A percentile compares a stretch with the other conserved stretches of the same genome.
phyloP scores from a whole-genome alignment of 306 rosid species.

The Herpetospermum pedunculosum region DNA sequence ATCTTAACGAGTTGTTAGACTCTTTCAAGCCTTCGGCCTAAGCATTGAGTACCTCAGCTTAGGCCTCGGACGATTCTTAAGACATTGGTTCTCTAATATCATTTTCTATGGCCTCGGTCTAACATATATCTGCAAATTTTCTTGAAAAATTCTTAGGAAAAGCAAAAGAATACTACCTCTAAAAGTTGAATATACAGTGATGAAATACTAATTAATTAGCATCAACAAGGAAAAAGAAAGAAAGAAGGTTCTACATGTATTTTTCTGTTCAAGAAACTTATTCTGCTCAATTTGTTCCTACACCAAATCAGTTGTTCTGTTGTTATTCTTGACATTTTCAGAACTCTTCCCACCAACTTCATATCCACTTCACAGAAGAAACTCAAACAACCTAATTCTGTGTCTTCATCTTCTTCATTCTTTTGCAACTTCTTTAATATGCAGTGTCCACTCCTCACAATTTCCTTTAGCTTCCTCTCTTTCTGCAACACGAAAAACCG shows the following conservation, averaged over 20 bases:
- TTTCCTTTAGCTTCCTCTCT: conserved; percentile 54
- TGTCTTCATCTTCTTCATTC: conserved; percentile 31
- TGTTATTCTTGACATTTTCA: conserved; percentile 72
- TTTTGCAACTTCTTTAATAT: conserved; percentile 51
- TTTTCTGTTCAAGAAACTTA: conserved; percentile 43
- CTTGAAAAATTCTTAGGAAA: no score
- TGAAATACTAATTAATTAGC: background rate
- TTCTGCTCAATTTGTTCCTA: conserved; percentile 51
- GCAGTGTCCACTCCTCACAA: conserved; percentile 57
- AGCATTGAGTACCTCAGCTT: no score
- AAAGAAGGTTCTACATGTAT: conserved; percentile 65
- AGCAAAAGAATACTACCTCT: no score
- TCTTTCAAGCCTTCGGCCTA: no score
- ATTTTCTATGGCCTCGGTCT: no score
- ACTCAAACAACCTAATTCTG: conserved; percentile 41
- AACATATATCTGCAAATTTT: no score
- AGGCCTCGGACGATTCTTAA: no score
- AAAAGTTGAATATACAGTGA: background rate
- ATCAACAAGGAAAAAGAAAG: conserved; percentile 68
- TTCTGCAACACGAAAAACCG: conserved; percentile 35
- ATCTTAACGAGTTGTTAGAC: no score
- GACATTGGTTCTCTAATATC: no score
- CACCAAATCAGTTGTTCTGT: conserved; percentile 90
- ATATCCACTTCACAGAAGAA: conserved; percentile 86
- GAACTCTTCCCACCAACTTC: conserved; percentile 73